Conservation (phyloP, 2,329 filamentous ascomycete species). For the Fusarium fracticaudum region DNA sequence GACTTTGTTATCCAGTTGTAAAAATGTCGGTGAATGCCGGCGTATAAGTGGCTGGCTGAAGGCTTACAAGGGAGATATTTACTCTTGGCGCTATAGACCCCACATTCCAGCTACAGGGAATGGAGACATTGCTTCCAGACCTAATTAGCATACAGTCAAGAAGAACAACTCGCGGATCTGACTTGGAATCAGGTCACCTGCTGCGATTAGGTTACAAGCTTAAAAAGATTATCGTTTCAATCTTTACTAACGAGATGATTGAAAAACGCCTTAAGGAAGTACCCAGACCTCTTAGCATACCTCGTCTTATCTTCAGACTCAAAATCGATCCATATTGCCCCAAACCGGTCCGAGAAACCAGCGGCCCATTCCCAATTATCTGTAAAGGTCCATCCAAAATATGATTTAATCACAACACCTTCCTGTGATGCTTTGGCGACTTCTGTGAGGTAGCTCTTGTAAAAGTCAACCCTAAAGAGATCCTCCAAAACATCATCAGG, state of each 20-base stretch:
- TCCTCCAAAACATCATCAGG: slow-evolving; percentile 50
- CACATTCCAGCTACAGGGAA: background rate
- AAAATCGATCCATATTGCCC: slow-evolving; percentile 54
- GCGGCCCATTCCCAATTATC: slow-evolving; percentile 59
- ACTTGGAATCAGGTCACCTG: background rate
- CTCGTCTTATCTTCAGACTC: slow-evolving; percentile 20
- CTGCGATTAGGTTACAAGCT: background rate
- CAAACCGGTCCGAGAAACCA: slow-evolving; percentile 52
- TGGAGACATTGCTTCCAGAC: background rate
- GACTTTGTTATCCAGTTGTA: background rate
- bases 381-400: slow-evolving; percentile 54
- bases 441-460: slow-evolving; percentile 50
- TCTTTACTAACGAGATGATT: slow-evolving; percentile 15
- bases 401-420: slow-evolving; percentile 51
- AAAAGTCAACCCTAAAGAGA: slow-evolving; percentile 51
- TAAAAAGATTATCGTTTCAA: background rate
- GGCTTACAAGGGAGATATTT: background rate
- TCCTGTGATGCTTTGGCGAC: slow-evolving; percentile 50
- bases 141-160: too few species aligned
- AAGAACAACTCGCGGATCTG: background rate
- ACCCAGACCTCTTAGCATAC: slow-evolving; percentile 38
- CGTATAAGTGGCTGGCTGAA: background rate
- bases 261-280: slow-evolving; percentile 36
- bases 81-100: background rate
- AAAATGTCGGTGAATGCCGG: background rate